Percentiles rank a stretch among this genome's conserved stretches.
Conservation (phyloP, 805 yeast genomes). For the Yueomyces sp. region DNA sequence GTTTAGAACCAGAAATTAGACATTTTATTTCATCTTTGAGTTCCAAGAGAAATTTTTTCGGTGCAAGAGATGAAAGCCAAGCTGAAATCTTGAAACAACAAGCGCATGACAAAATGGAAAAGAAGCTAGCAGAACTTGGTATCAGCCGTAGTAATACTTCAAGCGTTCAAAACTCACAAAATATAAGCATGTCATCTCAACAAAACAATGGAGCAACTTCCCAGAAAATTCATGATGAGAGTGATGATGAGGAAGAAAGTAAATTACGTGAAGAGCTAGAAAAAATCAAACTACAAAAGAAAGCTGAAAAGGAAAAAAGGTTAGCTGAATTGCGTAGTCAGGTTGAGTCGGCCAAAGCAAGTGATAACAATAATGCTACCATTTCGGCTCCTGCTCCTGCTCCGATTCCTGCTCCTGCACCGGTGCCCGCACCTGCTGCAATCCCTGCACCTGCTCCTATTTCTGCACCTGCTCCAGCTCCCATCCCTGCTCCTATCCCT, state of each 20-base stretch:
- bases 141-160: slow-evolving; percentile 24
- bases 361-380: slow-evolving; percentile 24
- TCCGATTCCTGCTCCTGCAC: slow-evolving; percentile 6
- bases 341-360: slow-evolving; percentile 38
- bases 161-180: neutral
- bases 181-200: neutral
- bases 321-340: slow-evolving; percentile 45
- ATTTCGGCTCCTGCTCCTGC: slow-evolving; percentile 1
- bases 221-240: slow-evolving; percentile 8
- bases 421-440: slow-evolving; percentile 5
- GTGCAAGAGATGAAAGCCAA: slow-evolving; percentile 36
- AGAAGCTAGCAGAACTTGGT: slow-evolving; percentile 70
- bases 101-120: slow-evolving; percentile 72
- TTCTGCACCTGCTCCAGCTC: slow-evolving; percentile 12
- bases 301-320: slow-evolving; percentile 46
- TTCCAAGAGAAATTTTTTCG: slow-evolving; percentile 5
- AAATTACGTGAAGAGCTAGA: slow-evolving; percentile 27
- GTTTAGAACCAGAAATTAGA: slow-evolving; percentile 52
- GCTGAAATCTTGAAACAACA: slow-evolving; percentile 75
- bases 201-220: neutral
- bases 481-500: slow-evolving; percentile 12
- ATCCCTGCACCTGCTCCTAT: slow-evolving; percentile 7
- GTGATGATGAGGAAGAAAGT: slow-evolving; percentile 31
- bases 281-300: slow-evolving; percentile 35
- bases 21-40: slow-evolving; percentile 46